phyloP scores from a whole-genome alignment of 2,329 filamentous ascomycete species.

The Fusarium zealandicum region DNA sequence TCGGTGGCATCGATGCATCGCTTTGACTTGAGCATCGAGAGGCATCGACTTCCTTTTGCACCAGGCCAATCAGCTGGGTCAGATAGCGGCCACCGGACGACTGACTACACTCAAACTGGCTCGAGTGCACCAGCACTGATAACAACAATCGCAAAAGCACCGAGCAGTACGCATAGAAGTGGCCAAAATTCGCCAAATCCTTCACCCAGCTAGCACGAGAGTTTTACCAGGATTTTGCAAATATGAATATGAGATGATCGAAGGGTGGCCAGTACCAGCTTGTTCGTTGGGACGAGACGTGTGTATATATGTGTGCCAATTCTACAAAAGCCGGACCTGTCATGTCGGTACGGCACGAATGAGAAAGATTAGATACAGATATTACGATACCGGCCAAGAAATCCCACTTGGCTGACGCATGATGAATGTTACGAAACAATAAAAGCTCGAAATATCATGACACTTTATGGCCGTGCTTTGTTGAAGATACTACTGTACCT shows the following conservation, averaged over 20 bases:
- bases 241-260: background rate
- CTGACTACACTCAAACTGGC: constrained; percentile 16
- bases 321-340: background rate
- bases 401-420: background rate
- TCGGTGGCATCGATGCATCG: constrained; percentile 31
- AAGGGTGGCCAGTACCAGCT: background rate
- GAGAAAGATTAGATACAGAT: background rate
- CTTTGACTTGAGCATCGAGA: constrained; percentile 33
- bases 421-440: constrained; percentile 19
- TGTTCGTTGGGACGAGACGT: background rate
- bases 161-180: constrained; percentile 25
- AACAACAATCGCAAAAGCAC: constrained; percentile 12
- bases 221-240: background rate
- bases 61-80: constrained; percentile 13
- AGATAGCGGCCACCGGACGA: constrained; percentile 19
- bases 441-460: background rate
- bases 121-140: constrained; percentile 7
- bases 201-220: constrained; percentile 29
- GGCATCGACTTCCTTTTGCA: constrained; percentile 32
- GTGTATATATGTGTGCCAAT: constrained; percentile 5
- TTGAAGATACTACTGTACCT: too few species aligned
- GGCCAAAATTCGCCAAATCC: constrained; percentile 30
- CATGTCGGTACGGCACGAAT: background rate
- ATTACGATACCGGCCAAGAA: background rate
- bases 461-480: too few species aligned